Percentiles rank a stretch among this genome's conserved stretches.
Evolutionary conservation across 2,329 filamentous ascomycete genomes (phyloP).

Genomic region (Atkinsonella hypoxylon): DNA sequence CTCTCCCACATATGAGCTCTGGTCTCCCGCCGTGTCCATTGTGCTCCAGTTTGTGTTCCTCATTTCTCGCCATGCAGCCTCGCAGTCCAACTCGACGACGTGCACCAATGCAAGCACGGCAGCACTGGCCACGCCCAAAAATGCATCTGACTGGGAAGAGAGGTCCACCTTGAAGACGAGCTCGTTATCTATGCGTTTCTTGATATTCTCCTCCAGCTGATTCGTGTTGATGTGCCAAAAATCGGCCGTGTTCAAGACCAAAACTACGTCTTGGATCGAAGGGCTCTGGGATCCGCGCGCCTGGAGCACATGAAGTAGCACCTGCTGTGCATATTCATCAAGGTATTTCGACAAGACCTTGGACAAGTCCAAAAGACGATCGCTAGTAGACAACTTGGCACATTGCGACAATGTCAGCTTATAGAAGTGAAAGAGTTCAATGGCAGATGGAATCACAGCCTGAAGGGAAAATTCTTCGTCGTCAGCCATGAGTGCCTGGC

Average conservation of each 20-base stretch:
- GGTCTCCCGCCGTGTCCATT: constrained; percentile 85
- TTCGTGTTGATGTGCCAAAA: constrained; percentile 93
- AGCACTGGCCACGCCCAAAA: constrained; percentile 86
- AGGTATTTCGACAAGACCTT: constrained; percentile 84
- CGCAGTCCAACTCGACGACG: constrained; percentile 69
- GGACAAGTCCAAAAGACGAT: constrained; percentile 71
- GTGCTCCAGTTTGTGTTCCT: constrained; percentile 89
- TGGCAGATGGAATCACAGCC: constrained; percentile 83
- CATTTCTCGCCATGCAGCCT: constrained; percentile 93
- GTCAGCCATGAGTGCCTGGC: constrained; percentile 62
- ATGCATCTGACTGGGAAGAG: constrained; percentile 86
- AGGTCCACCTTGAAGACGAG: constrained; percentile 69
- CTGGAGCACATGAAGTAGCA: constrained; percentile 62
- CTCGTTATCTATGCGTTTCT: constrained; percentile 73
- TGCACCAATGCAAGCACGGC: constrained; percentile 75
- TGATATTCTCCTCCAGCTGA: constrained; percentile 90
- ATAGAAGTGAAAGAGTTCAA: constrained; percentile 96
- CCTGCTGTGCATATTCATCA: constrained; percentile 89
- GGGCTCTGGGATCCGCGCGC: constrained; percentile 40
- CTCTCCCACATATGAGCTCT: constrained; percentile 83
- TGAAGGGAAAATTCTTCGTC: constrained; percentile 91
- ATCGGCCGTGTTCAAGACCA: constrained; percentile 91
- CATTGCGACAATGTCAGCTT: constrained; percentile 87
- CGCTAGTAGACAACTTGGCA: constrained; percentile 88
- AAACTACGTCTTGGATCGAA: constrained; percentile 61